A percentile compares a stretch with the other conserved stretches of the same genome.
phyloP scores from a whole-genome alignment of 371 early-diverging fungal species.

The Mortierella sp. region DNA sequence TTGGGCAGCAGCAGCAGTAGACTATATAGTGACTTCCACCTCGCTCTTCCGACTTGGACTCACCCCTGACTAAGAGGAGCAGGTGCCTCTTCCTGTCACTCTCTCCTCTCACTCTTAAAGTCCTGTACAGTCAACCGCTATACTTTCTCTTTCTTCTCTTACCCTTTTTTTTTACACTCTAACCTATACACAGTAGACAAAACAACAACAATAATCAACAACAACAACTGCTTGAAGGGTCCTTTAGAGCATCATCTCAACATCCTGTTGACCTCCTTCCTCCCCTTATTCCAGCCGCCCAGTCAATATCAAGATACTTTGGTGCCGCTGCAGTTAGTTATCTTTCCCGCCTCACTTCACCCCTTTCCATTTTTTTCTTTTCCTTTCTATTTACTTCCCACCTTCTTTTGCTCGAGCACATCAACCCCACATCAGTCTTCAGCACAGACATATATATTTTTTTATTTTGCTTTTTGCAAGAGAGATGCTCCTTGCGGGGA shows the following conservation, averaged over 20 bases:
- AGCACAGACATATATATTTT: constrained; percentile 4
- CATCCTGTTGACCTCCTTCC: background rate
- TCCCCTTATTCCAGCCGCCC: background rate
- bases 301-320: background rate
- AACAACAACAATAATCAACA: background rate
- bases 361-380: background rate
- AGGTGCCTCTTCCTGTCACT: background rate
- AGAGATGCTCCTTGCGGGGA: constrained; percentile 21
- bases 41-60: background rate
- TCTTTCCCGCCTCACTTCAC: background rate
- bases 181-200: background rate
- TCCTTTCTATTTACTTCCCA: background rate
- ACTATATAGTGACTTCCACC: too few species aligned
- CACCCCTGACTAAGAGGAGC: background rate
- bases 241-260: background rate
- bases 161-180: background rate
- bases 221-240: background rate
- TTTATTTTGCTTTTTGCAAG: background rate
- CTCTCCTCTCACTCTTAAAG: background rate
- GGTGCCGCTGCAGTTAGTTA: background rate
- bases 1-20: background rate
- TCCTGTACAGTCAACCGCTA: background rate
- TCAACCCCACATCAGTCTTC: background rate
- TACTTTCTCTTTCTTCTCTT: background rate
- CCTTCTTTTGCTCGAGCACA: background rate